These are phyloP conservation scores for Anethum foeniculum DNA, from an alignment of 140 eudicot genomes.

Conservation along the genomic window DNA sequence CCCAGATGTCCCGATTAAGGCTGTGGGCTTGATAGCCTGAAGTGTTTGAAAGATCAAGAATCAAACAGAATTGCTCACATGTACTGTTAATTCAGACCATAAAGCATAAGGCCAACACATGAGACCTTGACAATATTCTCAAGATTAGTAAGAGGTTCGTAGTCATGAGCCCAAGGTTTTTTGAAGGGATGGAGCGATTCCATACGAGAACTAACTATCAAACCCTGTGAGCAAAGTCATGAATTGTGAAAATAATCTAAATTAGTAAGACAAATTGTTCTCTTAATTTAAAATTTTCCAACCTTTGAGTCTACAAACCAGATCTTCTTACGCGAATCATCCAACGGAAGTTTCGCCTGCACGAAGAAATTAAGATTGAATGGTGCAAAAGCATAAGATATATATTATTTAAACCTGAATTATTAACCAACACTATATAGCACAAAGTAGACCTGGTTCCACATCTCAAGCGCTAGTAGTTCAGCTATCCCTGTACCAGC, in stretches of 20 bases:
- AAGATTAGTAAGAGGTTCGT: not conserved
- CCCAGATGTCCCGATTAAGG: slow-evolving; percentile 1
- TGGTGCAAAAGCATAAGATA: not conserved
- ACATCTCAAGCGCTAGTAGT: slow-evolving; percentile 1
- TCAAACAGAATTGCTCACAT: not conserved
- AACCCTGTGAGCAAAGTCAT: not conserved
- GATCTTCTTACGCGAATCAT: not conserved
- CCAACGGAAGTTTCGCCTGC: not conserved
- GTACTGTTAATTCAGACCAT: not conserved
- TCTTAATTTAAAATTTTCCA: not conserved
- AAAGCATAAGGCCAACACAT: not conserved
- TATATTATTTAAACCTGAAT: not conserved
- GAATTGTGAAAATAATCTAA: not conserved
- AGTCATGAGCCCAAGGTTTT: slow-evolving; percentile 2
- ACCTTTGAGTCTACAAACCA: slow-evolving; percentile 4
- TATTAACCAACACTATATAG: not conserved
- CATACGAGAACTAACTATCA: slow-evolving; percentile 1
- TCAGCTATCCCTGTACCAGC: slow-evolving; percentile 5
- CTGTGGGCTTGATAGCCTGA: not conserved
- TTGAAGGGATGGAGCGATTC: not conserved
- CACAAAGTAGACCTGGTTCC: not conserved
- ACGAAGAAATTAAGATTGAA: not conserved
- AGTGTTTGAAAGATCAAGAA: not conserved
- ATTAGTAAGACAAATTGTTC: not conserved
- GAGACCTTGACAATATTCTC: not conserved